phyloP scores from a whole-genome alignment of 148 eudicot genomes.

The Rheum nobile region DNA sequence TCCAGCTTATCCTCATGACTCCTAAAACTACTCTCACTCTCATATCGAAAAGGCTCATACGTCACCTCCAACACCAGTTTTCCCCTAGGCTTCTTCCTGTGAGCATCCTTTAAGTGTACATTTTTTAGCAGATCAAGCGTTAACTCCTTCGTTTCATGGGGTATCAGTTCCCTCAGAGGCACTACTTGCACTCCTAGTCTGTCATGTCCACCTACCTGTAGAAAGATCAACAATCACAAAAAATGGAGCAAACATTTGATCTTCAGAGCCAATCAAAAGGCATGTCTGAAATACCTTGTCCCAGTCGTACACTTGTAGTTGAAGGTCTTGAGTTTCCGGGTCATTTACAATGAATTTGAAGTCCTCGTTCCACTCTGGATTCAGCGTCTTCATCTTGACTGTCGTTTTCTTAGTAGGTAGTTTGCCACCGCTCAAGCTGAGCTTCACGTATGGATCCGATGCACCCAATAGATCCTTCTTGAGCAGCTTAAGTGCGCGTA shows the following conservation, averaged over 20 bases:
- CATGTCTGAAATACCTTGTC: slow-evolving; percentile 39
- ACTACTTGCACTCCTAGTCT: slow-evolving; percentile 56
- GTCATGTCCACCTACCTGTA: slow-evolving; percentile 77
- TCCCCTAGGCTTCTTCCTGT: slow-evolving; percentile 59
- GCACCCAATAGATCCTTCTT: slow-evolving; percentile 81
- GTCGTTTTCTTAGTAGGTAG: slow-evolving; percentile 59
- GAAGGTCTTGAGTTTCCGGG: slow-evolving; percentile 64
- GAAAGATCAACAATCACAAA: not conserved
- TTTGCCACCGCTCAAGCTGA: slow-evolving; percentile 58
- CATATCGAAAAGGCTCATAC: slow-evolving; percentile 59
- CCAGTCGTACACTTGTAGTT: slow-evolving; percentile 72
- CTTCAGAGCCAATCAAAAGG: not conserved
- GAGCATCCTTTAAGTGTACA: slow-evolving; percentile 26
- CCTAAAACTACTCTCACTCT: slow-evolving; percentile 25
- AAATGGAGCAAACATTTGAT: not conserved
- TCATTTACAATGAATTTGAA: slow-evolving; percentile 80
- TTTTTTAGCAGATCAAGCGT: slow-evolving; percentile 63
- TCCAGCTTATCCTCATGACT: slow-evolving; percentile 13
- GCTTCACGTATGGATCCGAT: slow-evolving; percentile 94
- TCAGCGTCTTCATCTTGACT: slow-evolving; percentile 60
- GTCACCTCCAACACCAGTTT: slow-evolving; percentile 48
- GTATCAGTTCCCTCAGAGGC: slow-evolving; percentile 48
- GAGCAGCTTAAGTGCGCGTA: slow-evolving; percentile 62
- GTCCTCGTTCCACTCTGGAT: slow-evolving; percentile 86
- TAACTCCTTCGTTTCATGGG: slow-evolving; percentile 41